Conservation (phyloP, 2,329 filamentous ascomycete genomes). For the Penicillium sp. region DNA sequence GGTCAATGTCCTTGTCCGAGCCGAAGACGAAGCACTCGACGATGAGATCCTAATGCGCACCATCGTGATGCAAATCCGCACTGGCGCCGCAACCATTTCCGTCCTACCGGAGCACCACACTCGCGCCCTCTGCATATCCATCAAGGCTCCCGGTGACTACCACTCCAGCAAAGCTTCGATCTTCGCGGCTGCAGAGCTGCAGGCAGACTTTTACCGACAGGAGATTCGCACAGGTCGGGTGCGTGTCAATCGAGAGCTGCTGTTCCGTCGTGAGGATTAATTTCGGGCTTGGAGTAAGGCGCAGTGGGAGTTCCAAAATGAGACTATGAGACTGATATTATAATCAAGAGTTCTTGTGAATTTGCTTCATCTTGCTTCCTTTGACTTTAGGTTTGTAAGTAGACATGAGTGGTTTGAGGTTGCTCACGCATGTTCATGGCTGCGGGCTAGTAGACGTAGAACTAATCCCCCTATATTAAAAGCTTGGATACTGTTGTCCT, state of each 20-base stretch:
- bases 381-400: not conserved
- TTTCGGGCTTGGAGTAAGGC: not conserved
- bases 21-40: not conserved
- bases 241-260: not conserved
- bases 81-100: not conserved
- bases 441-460: not conserved
- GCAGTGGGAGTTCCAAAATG: not conserved
- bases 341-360: not conserved
- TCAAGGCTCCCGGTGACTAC: constrained; percentile 10
- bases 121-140: constrained; percentile 6
- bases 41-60: constrained; percentile 2
- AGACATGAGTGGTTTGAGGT: not conserved
- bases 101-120: constrained; percentile 1
- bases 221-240: constrained; percentile 8
- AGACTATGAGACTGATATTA: not conserved
- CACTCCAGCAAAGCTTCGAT: constrained; percentile 7
- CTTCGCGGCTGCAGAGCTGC: constrained; percentile 6
- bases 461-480: constrained; percentile 11
- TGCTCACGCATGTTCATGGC: not conserved
- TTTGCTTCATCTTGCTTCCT: not conserved
- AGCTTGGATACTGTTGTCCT: constrained; percentile 34
- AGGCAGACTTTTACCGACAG: constrained; percentile 9
- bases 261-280: not conserved
- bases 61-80: not conserved
- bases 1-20: constrained; percentile 5